phyloP scores from a whole-genome alignment of 495 filamentous ascomycete species.

The Letharia lupina region DNA sequence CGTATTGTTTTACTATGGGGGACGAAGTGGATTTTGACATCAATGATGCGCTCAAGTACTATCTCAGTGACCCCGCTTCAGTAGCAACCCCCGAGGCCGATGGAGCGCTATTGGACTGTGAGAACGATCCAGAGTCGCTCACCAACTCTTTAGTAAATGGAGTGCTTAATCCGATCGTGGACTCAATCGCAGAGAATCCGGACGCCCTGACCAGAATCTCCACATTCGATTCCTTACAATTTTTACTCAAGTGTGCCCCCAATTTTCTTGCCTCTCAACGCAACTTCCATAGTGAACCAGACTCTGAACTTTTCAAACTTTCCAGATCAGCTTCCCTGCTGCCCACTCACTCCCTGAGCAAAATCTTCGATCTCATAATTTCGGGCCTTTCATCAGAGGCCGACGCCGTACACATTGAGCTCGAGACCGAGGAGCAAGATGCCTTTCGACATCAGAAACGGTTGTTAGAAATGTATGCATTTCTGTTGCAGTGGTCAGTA shows the following conservation, averaged over 20 bases:
- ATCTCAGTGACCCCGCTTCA: slow-evolving; percentile 80
- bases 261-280: slow-evolving; percentile 44
- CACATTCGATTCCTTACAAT: slow-evolving; percentile 86
- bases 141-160: slow-evolving; percentile 67
- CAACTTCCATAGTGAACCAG: slow-evolving; percentile 34
- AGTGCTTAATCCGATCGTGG: slow-evolving; percentile 85
- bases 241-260: slow-evolving; percentile 89
- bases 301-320: slow-evolving; percentile 58
- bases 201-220: slow-evolving; percentile 72
- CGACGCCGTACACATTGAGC: slow-evolving; percentile 73
- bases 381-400: slow-evolving; percentile 91
- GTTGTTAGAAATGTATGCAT: slow-evolving; percentile 88
- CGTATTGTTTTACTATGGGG: slow-evolving; percentile 3
- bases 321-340: slow-evolving; percentile 76
- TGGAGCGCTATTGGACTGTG: slow-evolving; percentile 75
- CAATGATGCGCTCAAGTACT: slow-evolving; percentile 89
- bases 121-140: slow-evolving; percentile 80
- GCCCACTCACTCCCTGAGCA: slow-evolving; percentile 74
- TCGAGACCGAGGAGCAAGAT: slow-evolving; percentile 88
- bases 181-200: slow-evolving; percentile 84
- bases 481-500: slow-evolving; percentile 89
- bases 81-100: slow-evolving; percentile 86
- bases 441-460: slow-evolving; percentile 76
- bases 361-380: slow-evolving; percentile 85
- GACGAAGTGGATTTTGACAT: slow-evolving; percentile 76